Evolutionary conservation across 75 land plant species (phyloP).

Genomic region (Pinus taeda): DNA sequence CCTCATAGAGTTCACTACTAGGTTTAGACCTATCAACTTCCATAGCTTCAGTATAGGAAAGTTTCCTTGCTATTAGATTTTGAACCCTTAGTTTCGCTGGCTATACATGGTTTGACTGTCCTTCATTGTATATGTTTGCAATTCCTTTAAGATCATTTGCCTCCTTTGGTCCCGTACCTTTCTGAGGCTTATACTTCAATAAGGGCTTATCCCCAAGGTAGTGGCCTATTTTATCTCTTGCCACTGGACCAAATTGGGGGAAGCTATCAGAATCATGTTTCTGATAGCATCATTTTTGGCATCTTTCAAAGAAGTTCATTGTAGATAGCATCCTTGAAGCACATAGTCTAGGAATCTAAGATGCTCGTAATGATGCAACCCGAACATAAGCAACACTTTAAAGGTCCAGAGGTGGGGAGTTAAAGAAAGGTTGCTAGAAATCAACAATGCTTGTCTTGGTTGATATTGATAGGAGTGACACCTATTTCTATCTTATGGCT

Average conservation of each 20-base stretch:
- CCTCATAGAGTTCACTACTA: neutral
- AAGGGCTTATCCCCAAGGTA: neutral
- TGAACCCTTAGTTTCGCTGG: neutral
- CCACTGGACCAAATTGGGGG: neutral
- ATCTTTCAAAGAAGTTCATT: neutral
- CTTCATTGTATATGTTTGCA: too few species aligned
- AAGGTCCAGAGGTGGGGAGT: slow-evolving; percentile 13
- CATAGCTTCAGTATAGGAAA: neutral
- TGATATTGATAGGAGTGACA: neutral
- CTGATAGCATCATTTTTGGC: neutral
- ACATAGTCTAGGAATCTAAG: slow-evolving; percentile 19
- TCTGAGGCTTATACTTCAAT: too few species aligned
- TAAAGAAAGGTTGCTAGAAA: neutral
- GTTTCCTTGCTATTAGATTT: neutral
- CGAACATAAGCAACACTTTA: slow-evolving; percentile 36
- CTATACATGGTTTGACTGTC: too few species aligned
- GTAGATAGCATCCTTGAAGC: slow-evolving; percentile 14
- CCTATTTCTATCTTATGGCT: neutral
- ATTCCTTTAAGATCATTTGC: too few species aligned
- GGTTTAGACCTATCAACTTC: neutral
- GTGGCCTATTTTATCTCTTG: neutral
- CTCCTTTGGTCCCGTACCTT: too few species aligned
- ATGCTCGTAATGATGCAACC: slow-evolving; percentile 33
- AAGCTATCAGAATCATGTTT: neutral
- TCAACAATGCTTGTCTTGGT: neutral